Conservation (phyloP, 331 rosid genomes). For the Malus hybrid region DNA sequence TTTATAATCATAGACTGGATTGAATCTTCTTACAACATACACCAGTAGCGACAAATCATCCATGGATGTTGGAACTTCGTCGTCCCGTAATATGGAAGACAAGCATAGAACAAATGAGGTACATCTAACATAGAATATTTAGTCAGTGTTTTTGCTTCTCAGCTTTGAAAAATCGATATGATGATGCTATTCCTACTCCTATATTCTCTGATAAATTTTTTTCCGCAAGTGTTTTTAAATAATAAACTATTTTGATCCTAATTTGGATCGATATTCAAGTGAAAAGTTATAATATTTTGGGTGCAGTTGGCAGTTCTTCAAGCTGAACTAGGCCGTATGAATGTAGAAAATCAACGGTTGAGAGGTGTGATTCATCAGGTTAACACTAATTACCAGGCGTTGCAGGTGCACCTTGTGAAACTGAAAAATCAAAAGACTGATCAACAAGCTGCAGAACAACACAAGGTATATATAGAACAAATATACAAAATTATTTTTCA, state of each 20-base stretch:
- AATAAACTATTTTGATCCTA: no score
- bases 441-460: neutral
- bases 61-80: slow-evolving; percentile 23
- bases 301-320: slow-evolving; percentile 27
- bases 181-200: no score
- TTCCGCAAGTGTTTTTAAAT: neutral
- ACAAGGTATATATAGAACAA: neutral
- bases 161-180: no score
- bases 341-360: slow-evolving; percentile 42
- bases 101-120: slow-evolving; percentile 18
- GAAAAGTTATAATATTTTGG: neutral
- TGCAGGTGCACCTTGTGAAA: slow-evolving; percentile 21
- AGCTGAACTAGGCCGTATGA: slow-evolving; percentile 35
- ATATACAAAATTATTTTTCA: neutral
- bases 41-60: slow-evolving; percentile 22
- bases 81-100: slow-evolving; percentile 18
- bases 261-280: neutral
- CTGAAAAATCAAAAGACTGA: slow-evolving; percentile 3
- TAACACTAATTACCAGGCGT: slow-evolving; percentile 28
- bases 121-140: neutral
- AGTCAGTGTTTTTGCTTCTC: neutral
- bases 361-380: slow-evolving; percentile 30
- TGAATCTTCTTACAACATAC: slow-evolving; percentile 43
- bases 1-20: slow-evolving; percentile 32
- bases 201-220: neutral